Evolutionary conservation across 495 filamentous ascomycete species (phyloP).

Genomic region (Hypoxylon intermedium): DNA sequence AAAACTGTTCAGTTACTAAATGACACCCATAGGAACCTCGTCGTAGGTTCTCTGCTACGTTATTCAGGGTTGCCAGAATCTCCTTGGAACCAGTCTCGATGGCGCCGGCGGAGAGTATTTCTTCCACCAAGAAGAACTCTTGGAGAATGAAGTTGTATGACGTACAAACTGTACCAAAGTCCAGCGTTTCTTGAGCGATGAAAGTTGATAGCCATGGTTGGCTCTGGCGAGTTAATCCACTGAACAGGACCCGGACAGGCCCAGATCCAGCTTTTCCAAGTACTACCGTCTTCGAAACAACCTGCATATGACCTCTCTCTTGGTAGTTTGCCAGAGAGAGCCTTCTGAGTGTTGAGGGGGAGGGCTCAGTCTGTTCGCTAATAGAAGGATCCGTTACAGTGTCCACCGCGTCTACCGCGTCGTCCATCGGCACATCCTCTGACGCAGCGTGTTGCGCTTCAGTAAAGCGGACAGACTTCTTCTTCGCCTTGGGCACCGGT

Average conservation of each 20-base stretch:
- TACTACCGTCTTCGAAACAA: conserved; percentile 36
- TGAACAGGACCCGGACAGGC: conserved; percentile 41
- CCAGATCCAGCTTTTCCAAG: conserved; percentile 35
- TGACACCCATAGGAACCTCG: conserved; percentile 43
- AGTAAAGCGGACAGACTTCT: conserved; percentile 53
- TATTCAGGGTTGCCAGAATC: conserved; percentile 25
- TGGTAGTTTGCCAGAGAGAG: conserved; percentile 36
- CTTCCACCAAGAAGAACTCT: conserved; percentile 8
- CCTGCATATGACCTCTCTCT: conserved; percentile 32
- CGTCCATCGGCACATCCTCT: conserved; percentile 16
- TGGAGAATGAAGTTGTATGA: conserved; percentile 35
- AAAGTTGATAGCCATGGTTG: conserved; percentile 47
- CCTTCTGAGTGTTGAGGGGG: conserved; percentile 3
- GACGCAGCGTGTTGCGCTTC: conserved; percentile 31
- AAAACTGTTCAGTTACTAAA: conserved; percentile 41
- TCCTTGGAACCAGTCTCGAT: conserved; percentile 25
- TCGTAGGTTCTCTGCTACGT: conserved; percentile 44
- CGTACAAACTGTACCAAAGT: conserved; percentile 45
- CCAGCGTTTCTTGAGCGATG: conserved; percentile 37
- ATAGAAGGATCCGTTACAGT: neutral
- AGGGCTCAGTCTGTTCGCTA: neutral
- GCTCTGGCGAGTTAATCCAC: conserved; percentile 40
- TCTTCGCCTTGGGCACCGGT: conserved; percentile 37
- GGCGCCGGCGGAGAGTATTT: conserved; percentile 31
- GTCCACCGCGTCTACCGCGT: conserved; percentile 4